phyloP scores from a whole-genome alignment of 441 rosid genomes.

The Populus hybrid region DNA sequence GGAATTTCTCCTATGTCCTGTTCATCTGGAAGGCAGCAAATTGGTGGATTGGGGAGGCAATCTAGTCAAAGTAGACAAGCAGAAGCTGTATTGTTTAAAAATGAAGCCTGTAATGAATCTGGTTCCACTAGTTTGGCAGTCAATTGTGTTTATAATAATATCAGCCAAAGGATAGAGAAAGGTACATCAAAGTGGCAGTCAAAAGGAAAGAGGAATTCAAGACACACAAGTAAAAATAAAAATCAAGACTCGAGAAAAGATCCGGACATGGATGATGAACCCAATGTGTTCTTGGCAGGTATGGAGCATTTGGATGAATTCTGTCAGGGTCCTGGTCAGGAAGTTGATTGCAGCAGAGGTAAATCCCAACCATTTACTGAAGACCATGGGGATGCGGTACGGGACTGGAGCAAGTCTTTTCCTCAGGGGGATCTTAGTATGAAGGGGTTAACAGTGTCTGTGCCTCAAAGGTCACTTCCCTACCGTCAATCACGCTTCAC shows the following conservation, averaged over 20 bases:
- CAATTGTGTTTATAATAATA: constrained; percentile 24
- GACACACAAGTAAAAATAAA: constrained; percentile 57
- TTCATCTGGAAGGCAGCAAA: constrained; percentile 40
- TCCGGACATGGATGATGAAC: constrained; percentile 39
- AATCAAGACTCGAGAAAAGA: constrained; percentile 51
- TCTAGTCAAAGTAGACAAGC: constrained; percentile 41
- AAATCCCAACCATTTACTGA: constrained; percentile 27
- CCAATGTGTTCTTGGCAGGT: constrained; percentile 31
- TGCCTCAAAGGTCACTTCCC: constrained; percentile 51
- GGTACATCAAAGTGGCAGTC: constrained; percentile 83
- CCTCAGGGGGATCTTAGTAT: constrained; percentile 27
- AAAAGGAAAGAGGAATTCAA: constrained; percentile 92
- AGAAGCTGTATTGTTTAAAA: constrained; percentile 41
- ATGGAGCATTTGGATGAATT: constrained; percentile 34
- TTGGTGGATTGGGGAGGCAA: constrained; percentile 41
- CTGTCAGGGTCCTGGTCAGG: constrained; percentile 29
- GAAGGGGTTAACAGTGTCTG: constrained; percentile 32
- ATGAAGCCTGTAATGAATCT: constrained; percentile 44
- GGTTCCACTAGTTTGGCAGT: constrained; percentile 36
- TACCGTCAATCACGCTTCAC: constrained; percentile 57
- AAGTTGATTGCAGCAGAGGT: constrained; percentile 30
- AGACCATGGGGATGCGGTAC: constrained; percentile 26
- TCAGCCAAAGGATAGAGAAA: constrained; percentile 61
- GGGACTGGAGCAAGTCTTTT: constrained; percentile 38
- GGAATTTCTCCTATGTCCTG: constrained; percentile 48